These are phyloP conservation scores for Sugiyamaella chiloensis DNA, from an alignment of 805 yeast species.

Conservation along the genomic window DNA sequence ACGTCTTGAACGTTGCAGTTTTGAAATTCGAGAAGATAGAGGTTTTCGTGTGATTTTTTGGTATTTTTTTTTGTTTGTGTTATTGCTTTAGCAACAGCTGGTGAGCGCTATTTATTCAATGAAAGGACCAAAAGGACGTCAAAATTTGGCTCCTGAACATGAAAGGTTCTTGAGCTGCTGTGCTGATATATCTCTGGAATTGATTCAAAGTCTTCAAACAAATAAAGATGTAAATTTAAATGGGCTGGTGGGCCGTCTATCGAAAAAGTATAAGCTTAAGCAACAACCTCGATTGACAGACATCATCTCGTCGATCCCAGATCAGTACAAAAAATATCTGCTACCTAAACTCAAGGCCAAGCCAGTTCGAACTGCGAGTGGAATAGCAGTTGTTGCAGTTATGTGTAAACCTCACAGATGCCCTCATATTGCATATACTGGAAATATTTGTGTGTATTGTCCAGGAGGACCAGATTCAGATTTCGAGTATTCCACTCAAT, in stretches of 20 bases:
- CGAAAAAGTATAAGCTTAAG: slow-evolving; percentile 87
- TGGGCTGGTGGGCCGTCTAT: slow-evolving; percentile 78
- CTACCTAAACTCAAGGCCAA: slow-evolving; percentile 96
- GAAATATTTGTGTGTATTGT: slow-evolving; percentile 95
- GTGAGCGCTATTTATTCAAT: too few species aligned
- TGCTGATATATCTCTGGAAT: slow-evolving; percentile 83
- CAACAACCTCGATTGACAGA: slow-evolving; percentile 94
- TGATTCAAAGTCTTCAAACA: slow-evolving; percentile 70
- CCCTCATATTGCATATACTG: slow-evolving; percentile 98
- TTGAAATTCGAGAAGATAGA: too few species aligned
- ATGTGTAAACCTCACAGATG: slow-evolving; percentile 99
- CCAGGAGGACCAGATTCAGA: slow-evolving; percentile 99
- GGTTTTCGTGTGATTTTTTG: too few species aligned
- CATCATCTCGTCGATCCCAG: slow-evolving; percentile 92
- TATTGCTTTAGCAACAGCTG: too few species aligned
- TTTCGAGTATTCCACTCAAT: slow-evolving; percentile 96
- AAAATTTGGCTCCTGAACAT: slow-evolving; percentile 80
- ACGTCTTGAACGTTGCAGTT: too few species aligned
- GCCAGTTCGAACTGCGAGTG: slow-evolving; percentile 97
- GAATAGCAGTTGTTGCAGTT: slow-evolving; percentile 98
- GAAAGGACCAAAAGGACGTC: slow-evolving; percentile 40
- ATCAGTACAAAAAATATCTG: slow-evolving; percentile 86
- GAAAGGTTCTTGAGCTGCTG: slow-evolving; percentile 92
- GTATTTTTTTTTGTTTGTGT: too few species aligned
- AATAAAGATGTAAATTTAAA: slow-evolving; percentile 82